Conservation (phyloP, 176 grass and related monocot species). For the Ensete ventricosum region DNA sequence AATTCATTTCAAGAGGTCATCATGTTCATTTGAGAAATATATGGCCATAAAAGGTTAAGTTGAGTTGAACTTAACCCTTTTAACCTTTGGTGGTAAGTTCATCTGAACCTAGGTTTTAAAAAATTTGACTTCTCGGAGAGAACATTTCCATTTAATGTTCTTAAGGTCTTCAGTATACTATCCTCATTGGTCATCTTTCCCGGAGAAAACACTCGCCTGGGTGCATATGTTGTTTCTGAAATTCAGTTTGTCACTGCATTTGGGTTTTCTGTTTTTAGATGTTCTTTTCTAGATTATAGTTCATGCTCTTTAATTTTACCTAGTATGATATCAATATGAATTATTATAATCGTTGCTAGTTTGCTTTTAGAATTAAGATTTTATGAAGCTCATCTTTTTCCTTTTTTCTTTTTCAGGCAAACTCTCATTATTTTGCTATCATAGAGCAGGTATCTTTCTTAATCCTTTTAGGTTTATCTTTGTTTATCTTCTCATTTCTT, state of each 20-base stretch:
- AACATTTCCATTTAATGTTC: neutral
- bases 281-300: neutral
- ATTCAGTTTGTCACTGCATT: neutral
- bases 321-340: neutral
- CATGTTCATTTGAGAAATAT: too few relatives aligned
- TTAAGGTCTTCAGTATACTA: neutral
- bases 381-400: neutral
- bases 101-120: neutral
- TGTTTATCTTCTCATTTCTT: neutral
- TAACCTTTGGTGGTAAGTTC: neutral
- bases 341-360: neutral
- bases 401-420: conserved; percentile 62
- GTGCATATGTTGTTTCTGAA: neutral
- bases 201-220: neutral
- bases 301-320: neutral
- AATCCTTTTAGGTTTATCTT: conserved; percentile 9
- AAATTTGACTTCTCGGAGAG: neutral
- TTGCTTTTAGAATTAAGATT: neutral
- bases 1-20: too few relatives aligned
- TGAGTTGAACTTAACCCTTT: neutral
- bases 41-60: too few relatives aligned
- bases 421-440: conserved; percentile 94
- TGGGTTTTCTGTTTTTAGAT: neutral
- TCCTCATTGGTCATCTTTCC: neutral
- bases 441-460: conserved; percentile 78